Evolutionary conservation across 2,329 filamentous ascomycete genomes (phyloP).

Genomic region (Fusarium continuum): DNA sequence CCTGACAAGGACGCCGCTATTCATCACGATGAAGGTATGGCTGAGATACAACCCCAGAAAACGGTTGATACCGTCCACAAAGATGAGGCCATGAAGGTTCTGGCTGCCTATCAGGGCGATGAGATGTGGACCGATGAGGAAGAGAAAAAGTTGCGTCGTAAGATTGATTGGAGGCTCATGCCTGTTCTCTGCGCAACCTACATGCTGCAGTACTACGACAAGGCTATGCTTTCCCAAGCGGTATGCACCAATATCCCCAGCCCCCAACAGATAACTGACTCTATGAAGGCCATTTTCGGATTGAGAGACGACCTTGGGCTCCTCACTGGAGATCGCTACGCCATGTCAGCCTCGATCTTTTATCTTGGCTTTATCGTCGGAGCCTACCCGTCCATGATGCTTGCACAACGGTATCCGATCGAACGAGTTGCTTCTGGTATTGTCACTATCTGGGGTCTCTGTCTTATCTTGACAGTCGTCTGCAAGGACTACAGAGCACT

Average conservation of each 20-base stretch:
- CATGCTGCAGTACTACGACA: slow-evolving; percentile 59
- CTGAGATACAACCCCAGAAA: background rate
- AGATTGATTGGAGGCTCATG: slow-evolving; percentile 48
- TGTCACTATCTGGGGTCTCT: slow-evolving; percentile 48
- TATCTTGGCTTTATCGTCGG: slow-evolving; percentile 60
- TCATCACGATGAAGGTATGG: slow-evolving; percentile 11
- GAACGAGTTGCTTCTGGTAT: slow-evolving; percentile 54
- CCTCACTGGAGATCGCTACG: slow-evolving; percentile 53
- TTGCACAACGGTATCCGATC: slow-evolving; percentile 56
- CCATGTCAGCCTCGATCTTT: slow-evolving; percentile 56
- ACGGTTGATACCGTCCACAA: slow-evolving; percentile 34
- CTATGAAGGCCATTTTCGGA: slow-evolving; percentile 29
- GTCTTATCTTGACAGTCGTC: slow-evolving; percentile 50
- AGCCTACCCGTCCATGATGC: slow-evolving; percentile 53
- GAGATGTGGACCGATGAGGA: slow-evolving; percentile 53
- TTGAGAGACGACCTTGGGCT: slow-evolving; percentile 43
- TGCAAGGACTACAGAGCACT: slow-evolving; percentile 51
- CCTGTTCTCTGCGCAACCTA: slow-evolving; percentile 58
- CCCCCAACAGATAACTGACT: background rate
- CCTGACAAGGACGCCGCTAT: slow-evolving; percentile 29
- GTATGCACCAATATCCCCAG: slow-evolving; percentile 41
- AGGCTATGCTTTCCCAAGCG: slow-evolving; percentile 64
- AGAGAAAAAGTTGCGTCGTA: slow-evolving; percentile 52
- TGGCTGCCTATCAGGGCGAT: slow-evolving; percentile 54
- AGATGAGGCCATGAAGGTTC: slow-evolving; percentile 50